phyloP scores from a whole-genome alignment of 306 rosid species.

The Chamaecrista fasciculata region DNA sequence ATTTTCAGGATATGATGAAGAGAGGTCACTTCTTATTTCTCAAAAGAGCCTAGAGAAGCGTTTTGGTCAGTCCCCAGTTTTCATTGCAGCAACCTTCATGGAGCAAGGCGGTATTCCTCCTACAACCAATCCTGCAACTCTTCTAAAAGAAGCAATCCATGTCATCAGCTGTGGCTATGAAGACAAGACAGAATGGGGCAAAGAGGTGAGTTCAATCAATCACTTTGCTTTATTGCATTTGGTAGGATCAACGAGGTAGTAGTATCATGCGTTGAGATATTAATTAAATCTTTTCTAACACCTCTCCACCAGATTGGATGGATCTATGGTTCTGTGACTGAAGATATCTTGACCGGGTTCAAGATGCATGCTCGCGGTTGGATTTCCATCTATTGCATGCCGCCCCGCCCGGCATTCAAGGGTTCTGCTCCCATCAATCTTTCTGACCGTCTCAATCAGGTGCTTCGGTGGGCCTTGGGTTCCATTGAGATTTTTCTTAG shows the following conservation, averaged over 20 bases:
- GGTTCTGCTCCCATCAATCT: constrained; percentile 99
- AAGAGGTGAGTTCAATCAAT: constrained; percentile 62
- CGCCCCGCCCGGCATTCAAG: constrained; percentile 96
- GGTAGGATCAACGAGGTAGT: constrained; percentile 7
- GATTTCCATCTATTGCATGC: constrained; percentile 98
- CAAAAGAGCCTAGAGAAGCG: constrained; percentile 98
- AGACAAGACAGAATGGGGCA: constrained; percentile 98
- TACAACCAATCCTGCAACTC: constrained; percentile 93
- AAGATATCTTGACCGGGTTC: constrained; percentile 98
- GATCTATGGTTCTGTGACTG: constrained; percentile 99
- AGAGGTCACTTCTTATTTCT: constrained; percentile 89
- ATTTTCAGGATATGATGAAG: constrained; percentile 88
- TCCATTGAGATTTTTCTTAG: constrained; percentile 96
- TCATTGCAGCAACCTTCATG: constrained; percentile 97
- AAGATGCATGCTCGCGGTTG: constrained; percentile 99
- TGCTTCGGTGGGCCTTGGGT: constrained; percentile 99
- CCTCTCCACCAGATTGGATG: constrained; percentile 89
- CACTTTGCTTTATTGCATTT: constrained; percentile 1
- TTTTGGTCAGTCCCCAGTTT: constrained; percentile 97
- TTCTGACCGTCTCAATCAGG: constrained; percentile 97
- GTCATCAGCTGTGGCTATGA: constrained; percentile 99
- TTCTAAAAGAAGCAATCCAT: constrained; percentile 97
- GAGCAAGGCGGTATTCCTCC: constrained; percentile 99
- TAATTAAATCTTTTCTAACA: constrained; percentile 23
- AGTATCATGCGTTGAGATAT: constrained; percentile 5